These are phyloP conservation scores for Spiraea crenata DNA, from an alignment of 331 rosid species.

Conservation along the genomic window DNA sequence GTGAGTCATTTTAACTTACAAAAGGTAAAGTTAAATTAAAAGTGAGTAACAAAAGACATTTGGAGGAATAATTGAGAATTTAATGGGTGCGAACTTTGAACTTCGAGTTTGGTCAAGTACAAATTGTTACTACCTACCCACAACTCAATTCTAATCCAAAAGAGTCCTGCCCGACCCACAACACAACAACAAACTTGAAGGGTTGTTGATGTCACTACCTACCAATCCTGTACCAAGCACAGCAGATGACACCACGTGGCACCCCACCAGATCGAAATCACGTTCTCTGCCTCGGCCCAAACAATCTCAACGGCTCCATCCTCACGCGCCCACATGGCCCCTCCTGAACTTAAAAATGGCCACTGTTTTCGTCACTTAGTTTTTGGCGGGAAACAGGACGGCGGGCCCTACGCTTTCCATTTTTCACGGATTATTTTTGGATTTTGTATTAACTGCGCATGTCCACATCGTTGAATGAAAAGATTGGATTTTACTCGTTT, in stretches of 20 bases:
- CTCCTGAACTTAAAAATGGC: background rate
- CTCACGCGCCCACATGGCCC: constrained; percentile 28
- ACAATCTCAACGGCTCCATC: constrained; percentile 56
- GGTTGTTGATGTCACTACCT: too few species aligned
- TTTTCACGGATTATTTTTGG: background rate
- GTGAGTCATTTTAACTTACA: too few species aligned
- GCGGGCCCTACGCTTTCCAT: constrained; percentile 24
- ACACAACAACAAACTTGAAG: too few species aligned
- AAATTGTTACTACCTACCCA: too few species aligned
- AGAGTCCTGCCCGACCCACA: too few species aligned
- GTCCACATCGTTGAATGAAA: constrained; percentile 48
- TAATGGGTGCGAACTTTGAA: too few species aligned
- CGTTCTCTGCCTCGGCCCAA: constrained; percentile 31
- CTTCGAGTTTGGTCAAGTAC: too few species aligned
- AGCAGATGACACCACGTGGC: constrained; percentile 12
- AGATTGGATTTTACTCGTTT: constrained; percentile 18
- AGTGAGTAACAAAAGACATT: too few species aligned
- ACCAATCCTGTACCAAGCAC: background rate
- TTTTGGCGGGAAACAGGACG: constrained; percentile 42
- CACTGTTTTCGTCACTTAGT: background rate
- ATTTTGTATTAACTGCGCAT: background rate
- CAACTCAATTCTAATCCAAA: too few species aligned
- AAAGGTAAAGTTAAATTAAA: too few species aligned
- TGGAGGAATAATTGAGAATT: too few species aligned
- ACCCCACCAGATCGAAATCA: background rate